phyloP scores from a whole-genome alignment of 805 yeast species.

The Cyberlindnera misumaiensis region DNA sequence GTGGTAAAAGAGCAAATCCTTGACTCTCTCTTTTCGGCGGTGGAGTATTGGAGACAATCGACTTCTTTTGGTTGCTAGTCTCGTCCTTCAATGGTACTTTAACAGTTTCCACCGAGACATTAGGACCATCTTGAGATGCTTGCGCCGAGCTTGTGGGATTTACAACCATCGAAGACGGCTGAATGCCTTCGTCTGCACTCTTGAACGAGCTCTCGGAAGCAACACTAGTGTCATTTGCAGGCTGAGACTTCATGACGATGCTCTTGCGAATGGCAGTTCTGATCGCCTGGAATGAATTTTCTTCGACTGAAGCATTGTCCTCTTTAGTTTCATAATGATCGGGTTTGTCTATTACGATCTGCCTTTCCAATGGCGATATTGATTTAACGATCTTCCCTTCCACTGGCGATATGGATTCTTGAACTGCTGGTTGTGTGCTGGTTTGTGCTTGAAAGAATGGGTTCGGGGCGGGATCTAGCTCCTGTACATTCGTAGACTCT shows the following conservation, averaged over 20 bases:
- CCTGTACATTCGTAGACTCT: neutral
- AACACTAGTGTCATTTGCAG: constrained; percentile 5
- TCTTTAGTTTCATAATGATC: constrained; percentile 1
- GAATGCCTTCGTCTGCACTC: constrained; percentile 17
- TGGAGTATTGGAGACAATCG: constrained; percentile 11
- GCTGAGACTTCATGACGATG: constrained; percentile 28
- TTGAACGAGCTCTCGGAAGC: constrained; percentile 17
- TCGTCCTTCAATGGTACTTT: constrained; percentile 19
- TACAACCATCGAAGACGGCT: constrained; percentile 11
- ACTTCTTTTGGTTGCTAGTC: neutral
- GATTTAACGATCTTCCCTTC: neutral
- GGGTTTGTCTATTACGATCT: constrained; percentile 4
- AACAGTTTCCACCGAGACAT: constrained; percentile 12
- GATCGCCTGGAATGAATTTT: constrained; percentile 39
- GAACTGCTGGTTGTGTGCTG: neutral
- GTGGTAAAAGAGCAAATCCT: constrained; percentile 26
- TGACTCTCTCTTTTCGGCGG: constrained; percentile 23
- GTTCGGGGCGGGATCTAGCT: neutral
- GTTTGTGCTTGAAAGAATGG: neutral
- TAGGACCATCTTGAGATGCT: constrained; percentile 3
- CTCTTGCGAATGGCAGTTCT: constrained; percentile 40
- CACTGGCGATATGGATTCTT: neutral
- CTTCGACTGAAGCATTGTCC: constrained; percentile 24
- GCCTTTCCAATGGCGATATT: neutral
- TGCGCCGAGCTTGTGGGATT: constrained; percentile 12